phyloP scores from a whole-genome alignment of 345 rosid genomes.

The Salix dunnii region DNA sequence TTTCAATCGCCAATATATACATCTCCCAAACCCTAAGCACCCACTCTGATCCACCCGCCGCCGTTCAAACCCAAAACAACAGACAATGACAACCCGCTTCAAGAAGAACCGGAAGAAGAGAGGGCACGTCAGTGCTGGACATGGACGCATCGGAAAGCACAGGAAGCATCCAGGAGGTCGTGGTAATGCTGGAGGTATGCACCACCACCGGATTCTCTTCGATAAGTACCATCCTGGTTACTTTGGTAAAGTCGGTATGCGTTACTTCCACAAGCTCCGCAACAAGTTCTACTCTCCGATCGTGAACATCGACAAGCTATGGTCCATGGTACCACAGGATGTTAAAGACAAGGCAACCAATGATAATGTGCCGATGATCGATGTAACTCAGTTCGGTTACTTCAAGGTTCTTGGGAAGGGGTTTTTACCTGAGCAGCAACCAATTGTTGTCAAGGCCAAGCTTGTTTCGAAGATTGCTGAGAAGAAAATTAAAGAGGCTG shows the following conservation, averaged over 20 bases:
- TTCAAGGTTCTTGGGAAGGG: slow-evolving; percentile 33
- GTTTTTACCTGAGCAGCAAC: slow-evolving; percentile 23
- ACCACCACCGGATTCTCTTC: slow-evolving; percentile 34
- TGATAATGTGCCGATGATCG: slow-evolving; percentile 20
- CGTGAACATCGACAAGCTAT: slow-evolving; percentile 33
- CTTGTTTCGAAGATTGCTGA: slow-evolving; percentile 26
- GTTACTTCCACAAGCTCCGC: slow-evolving; percentile 28
- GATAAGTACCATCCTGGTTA: slow-evolving; percentile 36
- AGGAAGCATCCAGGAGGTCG: slow-evolving; percentile 29
- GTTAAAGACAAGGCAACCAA: slow-evolving; percentile 20
- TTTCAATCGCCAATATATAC: neutral
- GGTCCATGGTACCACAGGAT: slow-evolving; percentile 29
- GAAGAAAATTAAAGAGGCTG: slow-evolving; percentile 33
- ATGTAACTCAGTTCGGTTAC: slow-evolving; percentile 27
- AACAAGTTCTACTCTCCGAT: slow-evolving; percentile 27
- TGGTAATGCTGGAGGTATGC: slow-evolving; percentile 31
- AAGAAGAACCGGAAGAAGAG: slow-evolving; percentile 33
- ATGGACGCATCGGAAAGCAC: slow-evolving; percentile 29
- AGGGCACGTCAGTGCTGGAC: slow-evolving; percentile 29
- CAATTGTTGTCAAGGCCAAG: slow-evolving; percentile 27
- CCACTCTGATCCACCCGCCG: neutral
- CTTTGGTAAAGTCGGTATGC: slow-evolving; percentile 31
- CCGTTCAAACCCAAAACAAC: neutral
- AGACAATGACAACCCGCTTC: slow-evolving; percentile 18
- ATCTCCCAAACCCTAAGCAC: neutral